phyloP scores from a whole-genome alignment of 768 basidiomycete species.

The Russula lepida region DNA sequence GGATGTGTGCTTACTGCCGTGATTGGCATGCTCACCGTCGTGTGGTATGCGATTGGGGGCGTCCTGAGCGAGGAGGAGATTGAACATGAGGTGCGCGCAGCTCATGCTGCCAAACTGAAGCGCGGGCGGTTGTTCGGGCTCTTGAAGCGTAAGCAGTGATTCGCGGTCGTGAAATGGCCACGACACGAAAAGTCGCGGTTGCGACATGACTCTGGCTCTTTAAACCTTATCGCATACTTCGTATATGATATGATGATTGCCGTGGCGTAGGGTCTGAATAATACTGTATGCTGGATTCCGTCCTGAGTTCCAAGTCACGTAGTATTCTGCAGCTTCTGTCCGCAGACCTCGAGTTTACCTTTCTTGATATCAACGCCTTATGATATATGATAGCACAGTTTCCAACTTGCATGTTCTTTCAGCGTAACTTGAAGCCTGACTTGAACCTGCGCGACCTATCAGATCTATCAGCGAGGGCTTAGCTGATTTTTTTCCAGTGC shows the following conservation, averaged over 20 bases:
- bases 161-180: neutral
- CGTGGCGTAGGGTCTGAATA: neutral
- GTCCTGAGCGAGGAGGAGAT: constrained; percentile 71
- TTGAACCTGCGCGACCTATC: too few relatives aligned
- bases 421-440: neutral
- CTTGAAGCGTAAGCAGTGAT: constrained; percentile 17
- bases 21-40: constrained; percentile 71
- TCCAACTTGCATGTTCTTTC: neutral
- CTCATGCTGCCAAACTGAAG: constrained; percentile 49
- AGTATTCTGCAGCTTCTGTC: too few relatives aligned
- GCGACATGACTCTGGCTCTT: neutral
- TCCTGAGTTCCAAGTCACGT: too few relatives aligned
- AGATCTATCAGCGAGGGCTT: too few relatives aligned
- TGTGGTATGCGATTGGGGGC: constrained; percentile 83
- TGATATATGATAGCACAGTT: neutral
- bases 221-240: neutral
- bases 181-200: neutral
- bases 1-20: constrained; percentile 74
- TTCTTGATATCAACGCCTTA: too few relatives aligned
- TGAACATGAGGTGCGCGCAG: constrained; percentile 55
- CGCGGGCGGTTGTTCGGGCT: constrained; percentile 40
- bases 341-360: too few relatives aligned
- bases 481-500: too few relatives aligned
- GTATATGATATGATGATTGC: neutral
- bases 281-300: too few relatives aligned